phyloP scores from a whole-genome alignment of 768 basidiomycete species.

The Amanita pseudoporphyria region DNA sequence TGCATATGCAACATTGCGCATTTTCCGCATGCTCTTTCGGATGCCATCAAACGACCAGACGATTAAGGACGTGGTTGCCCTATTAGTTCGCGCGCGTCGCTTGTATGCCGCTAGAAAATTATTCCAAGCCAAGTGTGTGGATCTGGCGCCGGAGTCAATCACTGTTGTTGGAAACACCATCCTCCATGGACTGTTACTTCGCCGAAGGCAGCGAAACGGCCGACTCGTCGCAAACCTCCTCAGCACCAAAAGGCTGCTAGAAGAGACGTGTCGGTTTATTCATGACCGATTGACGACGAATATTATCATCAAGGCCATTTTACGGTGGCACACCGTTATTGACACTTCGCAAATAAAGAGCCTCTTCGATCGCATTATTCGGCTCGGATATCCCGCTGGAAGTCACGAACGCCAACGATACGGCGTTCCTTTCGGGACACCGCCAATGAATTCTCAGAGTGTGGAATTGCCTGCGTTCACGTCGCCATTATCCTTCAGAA shows the following conservation, averaged over 20 bases:
- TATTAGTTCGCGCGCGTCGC: conserved; percentile 33
- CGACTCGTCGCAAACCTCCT: conserved; percentile 36
- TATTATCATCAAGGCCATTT: conserved; percentile 50
- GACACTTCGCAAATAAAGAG: conserved; percentile 33
- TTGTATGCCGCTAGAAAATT: conserved; percentile 34
- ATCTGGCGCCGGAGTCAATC: conserved; percentile 20
- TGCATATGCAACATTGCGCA: conserved; percentile 10
- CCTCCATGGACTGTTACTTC: conserved; percentile 32
- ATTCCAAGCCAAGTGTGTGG: conserved; percentile 19
- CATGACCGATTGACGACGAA: conserved; percentile 68
- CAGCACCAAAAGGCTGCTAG: conserved; percentile 31
- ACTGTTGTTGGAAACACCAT: conserved; percentile 50
- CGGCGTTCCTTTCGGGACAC: conserved; percentile 38
- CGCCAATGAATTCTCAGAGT: conserved; percentile 9
- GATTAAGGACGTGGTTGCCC: conserved; percentile 24
- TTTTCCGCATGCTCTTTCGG: conserved; percentile 17
- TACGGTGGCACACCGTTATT: conserved; percentile 40
- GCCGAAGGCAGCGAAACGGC: conserved; percentile 26
- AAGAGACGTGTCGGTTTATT: conserved; percentile 34
- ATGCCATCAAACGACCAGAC: conserved; percentile 17
- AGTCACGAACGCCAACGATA: conserved; percentile 17
- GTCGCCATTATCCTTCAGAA: conserved; percentile 40
- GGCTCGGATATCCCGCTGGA: conserved; percentile 46
- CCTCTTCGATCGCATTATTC: conserved; percentile 58
- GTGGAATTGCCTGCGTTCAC: conserved; percentile 28